Conservation (phyloP, 106 monocot species). For the Narthecium ossifragum region DNA sequence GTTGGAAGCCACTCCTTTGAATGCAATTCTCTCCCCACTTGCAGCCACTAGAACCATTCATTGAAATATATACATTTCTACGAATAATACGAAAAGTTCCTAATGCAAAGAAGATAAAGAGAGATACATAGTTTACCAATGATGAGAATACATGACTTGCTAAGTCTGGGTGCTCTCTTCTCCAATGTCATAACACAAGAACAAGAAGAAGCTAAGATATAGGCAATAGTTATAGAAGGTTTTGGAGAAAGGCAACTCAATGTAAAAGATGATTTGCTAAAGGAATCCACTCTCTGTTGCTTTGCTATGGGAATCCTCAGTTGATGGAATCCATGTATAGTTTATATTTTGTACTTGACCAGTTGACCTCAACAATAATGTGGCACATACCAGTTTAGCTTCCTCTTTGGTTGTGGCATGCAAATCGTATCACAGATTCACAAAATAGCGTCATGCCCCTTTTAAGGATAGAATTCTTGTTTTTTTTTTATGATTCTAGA, state of each 20-base stretch:
- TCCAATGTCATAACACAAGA: slow-evolving; percentile 23
- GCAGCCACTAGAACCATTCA: slow-evolving; percentile 60
- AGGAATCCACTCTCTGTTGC: not conserved
- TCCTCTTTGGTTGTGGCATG: no score
- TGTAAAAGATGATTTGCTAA: not conserved
- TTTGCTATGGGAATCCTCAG: no score
- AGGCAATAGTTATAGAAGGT: not conserved
- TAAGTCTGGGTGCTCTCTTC: slow-evolving; percentile 30
- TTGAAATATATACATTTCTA: not conserved
- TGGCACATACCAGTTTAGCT: no score
- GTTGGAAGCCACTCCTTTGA: slow-evolving; percentile 95
- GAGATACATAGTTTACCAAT: slow-evolving; percentile 38
- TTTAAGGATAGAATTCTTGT: no score
- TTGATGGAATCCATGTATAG: no score
- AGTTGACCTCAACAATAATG: no score
- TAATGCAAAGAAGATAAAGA: not conserved
- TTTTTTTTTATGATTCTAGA: no score
- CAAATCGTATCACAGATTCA: no score
- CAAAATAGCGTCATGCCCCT: no score
- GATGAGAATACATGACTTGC: slow-evolving; percentile 74
- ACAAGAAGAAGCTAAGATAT: not conserved
- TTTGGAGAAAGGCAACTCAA: not conserved
- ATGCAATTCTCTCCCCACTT: slow-evolving; percentile 86
- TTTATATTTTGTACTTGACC: no score
- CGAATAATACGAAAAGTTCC: not conserved